Evolutionary conservation across 75 land plant genomes (phyloP).

Genomic region (Larix kaempferi): DNA sequence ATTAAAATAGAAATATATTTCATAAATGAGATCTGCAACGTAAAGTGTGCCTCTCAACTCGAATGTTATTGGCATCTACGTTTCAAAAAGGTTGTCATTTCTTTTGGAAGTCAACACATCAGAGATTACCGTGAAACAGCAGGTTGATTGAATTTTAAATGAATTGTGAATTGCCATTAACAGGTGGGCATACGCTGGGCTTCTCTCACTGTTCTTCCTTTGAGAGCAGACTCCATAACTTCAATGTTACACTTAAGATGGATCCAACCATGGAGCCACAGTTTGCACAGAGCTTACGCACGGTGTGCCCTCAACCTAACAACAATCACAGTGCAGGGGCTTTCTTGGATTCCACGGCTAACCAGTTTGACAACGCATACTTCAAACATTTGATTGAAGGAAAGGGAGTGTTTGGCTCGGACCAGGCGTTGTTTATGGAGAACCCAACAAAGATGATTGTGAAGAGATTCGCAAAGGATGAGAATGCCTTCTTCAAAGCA

Average conservation of each 20-base stretch:
- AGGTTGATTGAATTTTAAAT: no score
- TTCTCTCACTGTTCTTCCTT: constrained; percentile 15
- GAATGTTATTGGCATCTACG: no score
- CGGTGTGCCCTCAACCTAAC: constrained; percentile 11
- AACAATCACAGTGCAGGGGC: constrained; percentile 15
- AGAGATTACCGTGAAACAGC: no score
- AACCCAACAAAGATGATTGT: no score
- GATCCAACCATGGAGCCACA: constrained; percentile 12
- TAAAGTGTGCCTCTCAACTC: no score
- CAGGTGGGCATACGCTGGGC: constrained; percentile 30
- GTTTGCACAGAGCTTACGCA: constrained; percentile 3
- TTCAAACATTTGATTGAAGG: constrained; percentile 26
- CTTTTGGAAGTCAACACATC: no score
- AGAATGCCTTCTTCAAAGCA: constrained; percentile 30
- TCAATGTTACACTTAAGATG: not conserved
- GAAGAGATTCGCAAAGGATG: constrained; percentile 21
- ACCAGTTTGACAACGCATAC: constrained; percentile 56
- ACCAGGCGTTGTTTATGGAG: constrained; percentile 33
- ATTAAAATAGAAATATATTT: no score
- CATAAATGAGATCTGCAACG: no score
- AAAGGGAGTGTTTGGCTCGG: constrained; percentile 52
- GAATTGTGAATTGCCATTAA: no score
- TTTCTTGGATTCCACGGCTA: constrained; percentile 41
- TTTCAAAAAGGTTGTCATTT: no score
- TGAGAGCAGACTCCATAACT: constrained; percentile 14